Evolutionary conservation across 2,329 filamentous ascomycete species (phyloP).

Genomic region (Lasiodiplodia sp.): DNA sequence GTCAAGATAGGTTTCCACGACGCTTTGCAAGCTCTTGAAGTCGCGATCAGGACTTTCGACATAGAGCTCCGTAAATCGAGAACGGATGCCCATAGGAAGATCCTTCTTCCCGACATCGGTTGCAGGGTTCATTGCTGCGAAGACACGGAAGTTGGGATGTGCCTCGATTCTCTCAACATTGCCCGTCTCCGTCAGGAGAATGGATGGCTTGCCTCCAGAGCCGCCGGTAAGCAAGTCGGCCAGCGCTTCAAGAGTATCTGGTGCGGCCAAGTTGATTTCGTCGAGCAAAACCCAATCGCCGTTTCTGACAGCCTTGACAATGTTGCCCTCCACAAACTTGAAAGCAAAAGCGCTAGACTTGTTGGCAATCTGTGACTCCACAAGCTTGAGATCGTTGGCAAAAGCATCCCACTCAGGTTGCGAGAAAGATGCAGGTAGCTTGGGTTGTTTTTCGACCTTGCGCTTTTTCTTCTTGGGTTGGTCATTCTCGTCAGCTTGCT

Average conservation of each 20-base stretch:
- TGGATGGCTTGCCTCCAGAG: slow-evolving; percentile 74
- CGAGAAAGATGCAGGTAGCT: slow-evolving; percentile 51
- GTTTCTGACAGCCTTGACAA: slow-evolving; percentile 93
- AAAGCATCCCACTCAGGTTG: slow-evolving; percentile 84
- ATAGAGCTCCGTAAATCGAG: slow-evolving; percentile 94
- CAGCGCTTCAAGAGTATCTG: slow-evolving; percentile 93
- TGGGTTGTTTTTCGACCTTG: slow-evolving; percentile 63
- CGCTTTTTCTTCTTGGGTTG: slow-evolving; percentile 71
- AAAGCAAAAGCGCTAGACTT: slow-evolving; percentile 84
- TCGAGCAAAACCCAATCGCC: slow-evolving; percentile 97
- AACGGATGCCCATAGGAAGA: slow-evolving; percentile 84
- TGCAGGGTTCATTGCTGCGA: slow-evolving; percentile 98
- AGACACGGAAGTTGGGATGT: slow-evolving; percentile 92
- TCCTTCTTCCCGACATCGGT: slow-evolving; percentile 98
- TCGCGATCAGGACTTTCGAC: slow-evolving; percentile 90
- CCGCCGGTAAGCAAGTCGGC: slow-evolving; percentile 83
- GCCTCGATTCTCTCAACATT: slow-evolving; percentile 89
- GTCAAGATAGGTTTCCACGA: slow-evolving; percentile 87
- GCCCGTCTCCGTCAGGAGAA: slow-evolving; percentile 90
- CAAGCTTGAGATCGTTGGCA: slow-evolving; percentile 73
- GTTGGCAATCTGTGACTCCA: slow-evolving; percentile 79
- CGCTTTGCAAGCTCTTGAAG: slow-evolving; percentile 81
- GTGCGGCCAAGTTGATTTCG: slow-evolving; percentile 94
- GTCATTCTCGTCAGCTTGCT: slow-evolving; percentile 3
- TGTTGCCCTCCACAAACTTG: slow-evolving; percentile 93